Evolutionary conservation across 108 stramenopile species (phyloP).

Genomic region (Chaetoceros muelleri): DNA sequence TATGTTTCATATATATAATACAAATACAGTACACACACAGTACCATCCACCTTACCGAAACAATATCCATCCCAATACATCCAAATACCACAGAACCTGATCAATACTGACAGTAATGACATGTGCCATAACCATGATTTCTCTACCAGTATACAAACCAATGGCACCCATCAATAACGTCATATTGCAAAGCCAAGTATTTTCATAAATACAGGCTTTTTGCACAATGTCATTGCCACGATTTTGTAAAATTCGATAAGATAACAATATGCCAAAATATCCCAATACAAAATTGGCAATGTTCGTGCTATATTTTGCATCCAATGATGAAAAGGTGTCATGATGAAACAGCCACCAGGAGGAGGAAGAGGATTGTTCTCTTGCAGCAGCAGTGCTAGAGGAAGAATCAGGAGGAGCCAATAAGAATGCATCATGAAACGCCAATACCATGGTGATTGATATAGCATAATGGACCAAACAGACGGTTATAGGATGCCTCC

Average conservation of each 20-base stretch:
- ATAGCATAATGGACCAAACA: slow-evolving; percentile 46
- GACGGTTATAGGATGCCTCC: slow-evolving; percentile 37
- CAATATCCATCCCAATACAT: slow-evolving; percentile 24
- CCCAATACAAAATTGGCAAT: background rate
- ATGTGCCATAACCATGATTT: slow-evolving; percentile 41
- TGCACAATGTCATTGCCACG: background rate
- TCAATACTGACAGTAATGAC: slow-evolving; percentile 68
- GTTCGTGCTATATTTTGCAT: too few species aligned
- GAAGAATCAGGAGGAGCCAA: too few species aligned
- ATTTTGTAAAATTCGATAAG: slow-evolving; percentile 4
- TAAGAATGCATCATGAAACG: slow-evolving; percentile 47
- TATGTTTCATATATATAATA: background rate
- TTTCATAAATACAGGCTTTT: slow-evolving; percentile 34
- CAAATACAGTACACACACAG: background rate
- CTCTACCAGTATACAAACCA: slow-evolving; percentile 33
- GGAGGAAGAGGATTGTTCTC: too few species aligned
- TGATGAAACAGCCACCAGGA: too few species aligned
- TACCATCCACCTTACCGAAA: background rate
- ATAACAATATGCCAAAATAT: background rate
- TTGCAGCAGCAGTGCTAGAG: too few species aligned
- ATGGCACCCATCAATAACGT: slow-evolving; percentile 42
- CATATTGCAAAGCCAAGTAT: slow-evolving; percentile 60
- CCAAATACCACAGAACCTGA: slow-evolving; percentile 72
- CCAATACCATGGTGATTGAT: slow-evolving; percentile 17
- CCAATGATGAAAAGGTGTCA: too few species aligned